A percentile compares a stretch with the other conserved stretches of the same genome.
phyloP scores from a whole-genome alignment of 2,329 filamentous ascomycete genomes.

The Fusarium oligoseptatum region DNA sequence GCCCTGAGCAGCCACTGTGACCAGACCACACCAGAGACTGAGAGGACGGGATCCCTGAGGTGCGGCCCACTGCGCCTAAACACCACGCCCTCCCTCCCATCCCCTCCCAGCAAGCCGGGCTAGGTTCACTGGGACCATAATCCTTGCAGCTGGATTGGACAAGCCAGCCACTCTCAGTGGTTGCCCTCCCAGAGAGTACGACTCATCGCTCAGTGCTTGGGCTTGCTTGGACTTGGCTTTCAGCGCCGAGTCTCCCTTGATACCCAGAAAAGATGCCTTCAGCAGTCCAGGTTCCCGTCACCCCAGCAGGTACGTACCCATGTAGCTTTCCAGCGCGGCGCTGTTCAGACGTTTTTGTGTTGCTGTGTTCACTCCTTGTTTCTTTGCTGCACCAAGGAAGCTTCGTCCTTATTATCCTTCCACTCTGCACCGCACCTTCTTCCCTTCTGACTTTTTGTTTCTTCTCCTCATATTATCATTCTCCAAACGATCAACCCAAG shows the following conservation, averaged over 20 bases:
- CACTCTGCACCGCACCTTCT: conserved; percentile 21
- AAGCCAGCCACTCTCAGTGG: conserved; percentile 33
- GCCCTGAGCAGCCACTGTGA: conserved; percentile 25
- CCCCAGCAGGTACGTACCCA: conserved; percentile 45
- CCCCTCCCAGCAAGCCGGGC: conserved; percentile 40
- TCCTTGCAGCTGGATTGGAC: conserved; percentile 39
- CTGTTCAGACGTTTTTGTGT: conserved; percentile 16
- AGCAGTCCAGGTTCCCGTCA: conserved; percentile 47
- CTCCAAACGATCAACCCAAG: conserved; percentile 28
- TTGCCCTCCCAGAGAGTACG: conserved; percentile 23
- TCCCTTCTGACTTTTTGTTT: conserved; percentile 6
- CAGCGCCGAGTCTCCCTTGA: conserved; percentile 37
- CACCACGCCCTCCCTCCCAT: conserved; percentile 2
- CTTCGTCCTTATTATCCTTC: conserved; percentile 37
- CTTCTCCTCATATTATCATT: conserved; percentile 24
- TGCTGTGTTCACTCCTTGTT: conserved; percentile 32
- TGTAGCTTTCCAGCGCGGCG: neutral
- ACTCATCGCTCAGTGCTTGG: conserved; percentile 39
- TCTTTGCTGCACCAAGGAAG: conserved; percentile 19
- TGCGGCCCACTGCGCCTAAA: conserved; percentile 22
- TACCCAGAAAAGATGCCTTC: conserved; percentile 49
- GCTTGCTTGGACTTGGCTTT: conserved; percentile 31
- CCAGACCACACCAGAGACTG: neutral
- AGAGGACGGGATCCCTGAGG: conserved; percentile 38
- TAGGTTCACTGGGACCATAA: conserved; percentile 36